Percentiles rank a stretch among this genome's conserved stretches.
These are phyloP conservation scores for Fusarium beomiforme DNA, from an alignment of 2,329 filamentous ascomycete species.

Conservation along the genomic window DNA sequence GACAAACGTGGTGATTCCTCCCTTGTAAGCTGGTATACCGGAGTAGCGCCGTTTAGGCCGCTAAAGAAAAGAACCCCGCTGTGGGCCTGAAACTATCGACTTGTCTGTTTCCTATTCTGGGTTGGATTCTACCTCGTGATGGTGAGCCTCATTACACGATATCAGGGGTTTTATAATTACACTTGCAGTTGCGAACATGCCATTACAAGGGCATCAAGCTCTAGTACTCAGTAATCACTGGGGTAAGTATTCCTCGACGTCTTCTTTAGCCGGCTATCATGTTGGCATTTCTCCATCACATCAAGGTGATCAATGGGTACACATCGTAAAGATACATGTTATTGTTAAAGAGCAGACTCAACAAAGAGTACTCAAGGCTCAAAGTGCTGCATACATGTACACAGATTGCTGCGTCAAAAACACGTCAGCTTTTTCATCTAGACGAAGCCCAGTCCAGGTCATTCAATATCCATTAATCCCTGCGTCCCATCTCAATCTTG, in stretches of 20 bases:
- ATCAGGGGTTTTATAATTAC: constrained; percentile 25
- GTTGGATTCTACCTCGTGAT: constrained; percentile 9
- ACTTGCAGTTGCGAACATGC: too few species aligned
- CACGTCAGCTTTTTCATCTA: constrained; percentile 8
- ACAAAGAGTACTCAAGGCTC: not conserved
- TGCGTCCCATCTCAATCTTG: not conserved
- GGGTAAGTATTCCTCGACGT: not conserved
- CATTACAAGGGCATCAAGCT: not conserved
- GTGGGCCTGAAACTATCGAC: constrained; percentile 18
- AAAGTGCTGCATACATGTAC: constrained; percentile 28
- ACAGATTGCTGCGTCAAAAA: constrained; percentile 14
- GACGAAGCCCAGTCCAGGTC: not conserved
- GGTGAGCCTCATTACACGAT: constrained; percentile 23
- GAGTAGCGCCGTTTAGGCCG: constrained; percentile 17
- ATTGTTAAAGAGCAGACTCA: constrained; percentile 3
- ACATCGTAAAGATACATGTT: constrained; percentile 1
- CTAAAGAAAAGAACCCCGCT: constrained; percentile 27
- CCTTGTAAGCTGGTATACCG: constrained; percentile 22
- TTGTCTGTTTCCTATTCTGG: constrained; percentile 17
- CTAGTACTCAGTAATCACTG: not conserved
- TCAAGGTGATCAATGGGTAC: not conserved
- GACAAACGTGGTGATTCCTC: constrained; percentile 2
- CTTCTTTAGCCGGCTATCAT: not conserved
- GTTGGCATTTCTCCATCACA: not conserved
- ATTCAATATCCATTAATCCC: constrained; percentile 14